A percentile compares a stretch with the other conserved stretches of the same genome.
Conservation (phyloP, 2,329 filamentous ascomycete genomes). For the Camillea tinctor region DNA sequence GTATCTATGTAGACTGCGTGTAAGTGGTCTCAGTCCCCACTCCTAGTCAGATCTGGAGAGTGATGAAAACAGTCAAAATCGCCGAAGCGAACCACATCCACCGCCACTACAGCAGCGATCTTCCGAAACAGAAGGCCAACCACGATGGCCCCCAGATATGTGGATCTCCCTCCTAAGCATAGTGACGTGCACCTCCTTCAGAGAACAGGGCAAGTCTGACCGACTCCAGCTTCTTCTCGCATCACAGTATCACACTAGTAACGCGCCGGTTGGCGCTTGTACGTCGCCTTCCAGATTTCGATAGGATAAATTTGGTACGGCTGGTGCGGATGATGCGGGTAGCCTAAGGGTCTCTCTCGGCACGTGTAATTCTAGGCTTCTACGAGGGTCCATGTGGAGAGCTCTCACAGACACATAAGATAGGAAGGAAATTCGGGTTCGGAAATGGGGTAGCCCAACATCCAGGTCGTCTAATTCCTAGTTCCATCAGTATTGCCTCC, state of each 20-base stretch:
- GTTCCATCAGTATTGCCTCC: not conserved
- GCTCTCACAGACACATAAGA: not conserved
- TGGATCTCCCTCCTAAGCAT: not conserved
- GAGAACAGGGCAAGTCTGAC: not conserved
- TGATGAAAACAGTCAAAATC: conserved; percentile 26
- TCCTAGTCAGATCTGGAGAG: not conserved
- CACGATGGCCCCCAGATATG: not conserved
- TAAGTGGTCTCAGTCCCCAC: conserved; percentile 25
- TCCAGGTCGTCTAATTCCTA: not conserved
- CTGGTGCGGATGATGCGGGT: not conserved
- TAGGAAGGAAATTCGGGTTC: not conserved
- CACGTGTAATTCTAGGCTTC: not conserved
- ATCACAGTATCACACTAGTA: not conserved
- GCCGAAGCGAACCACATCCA: conserved; percentile 21
- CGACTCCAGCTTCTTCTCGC: not conserved
- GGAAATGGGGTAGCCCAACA: not conserved
- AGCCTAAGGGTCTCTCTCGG: not conserved
- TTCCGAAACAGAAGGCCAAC: not conserved
- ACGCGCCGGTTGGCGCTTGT: not conserved
- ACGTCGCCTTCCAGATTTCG: not conserved
- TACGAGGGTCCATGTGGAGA: not conserved
- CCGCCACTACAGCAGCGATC: not conserved
- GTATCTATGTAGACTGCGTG: conserved; percentile 14
- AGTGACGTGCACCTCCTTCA: not conserved
- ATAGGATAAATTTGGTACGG: not conserved